A percentile compares a stretch with the other conserved stretches of the same genome.
These are phyloP conservation scores for Litsea cubeba DNA, from an alignment of 164 flowering plant species.

Conservation along the genomic window DNA sequence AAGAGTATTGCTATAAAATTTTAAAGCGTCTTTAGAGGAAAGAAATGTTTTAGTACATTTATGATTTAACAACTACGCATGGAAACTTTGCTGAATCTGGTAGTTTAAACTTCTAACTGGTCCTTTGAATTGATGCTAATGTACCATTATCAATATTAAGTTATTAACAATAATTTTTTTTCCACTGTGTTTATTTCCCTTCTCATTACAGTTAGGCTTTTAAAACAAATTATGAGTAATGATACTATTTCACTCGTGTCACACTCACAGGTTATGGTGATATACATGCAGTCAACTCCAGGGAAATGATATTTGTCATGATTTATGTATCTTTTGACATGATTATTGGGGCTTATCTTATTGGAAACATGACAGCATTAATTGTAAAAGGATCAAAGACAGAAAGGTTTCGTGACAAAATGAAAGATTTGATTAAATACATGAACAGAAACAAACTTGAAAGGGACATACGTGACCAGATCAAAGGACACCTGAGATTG, in stretches of 20 bases:
- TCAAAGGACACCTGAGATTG: constrained; percentile 62
- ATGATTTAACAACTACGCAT: too few species aligned
- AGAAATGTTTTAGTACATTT: too few species aligned
- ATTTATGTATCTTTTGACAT: constrained; percentile 74
- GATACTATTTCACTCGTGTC: neutral
- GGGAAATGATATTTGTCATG: constrained; percentile 87
- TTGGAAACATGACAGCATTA: constrained; percentile 85
- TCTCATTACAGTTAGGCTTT: too few species aligned
- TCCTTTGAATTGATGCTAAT: too few species aligned
- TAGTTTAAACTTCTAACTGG: too few species aligned
- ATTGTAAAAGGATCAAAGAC: constrained; percentile 85
- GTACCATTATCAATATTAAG: too few species aligned
- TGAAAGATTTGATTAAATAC: constrained; percentile 66
- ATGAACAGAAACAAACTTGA: constrained; percentile 70
- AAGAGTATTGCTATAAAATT: too few species aligned
- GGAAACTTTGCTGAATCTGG: too few species aligned
- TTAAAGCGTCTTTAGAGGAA: too few species aligned
- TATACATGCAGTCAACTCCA: constrained; percentile 72
- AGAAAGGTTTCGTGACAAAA: constrained; percentile 70
- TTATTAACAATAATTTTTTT: too few species aligned
- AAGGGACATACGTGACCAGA: constrained; percentile 45
- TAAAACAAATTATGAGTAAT: neutral
- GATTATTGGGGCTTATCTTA: constrained; percentile 78
- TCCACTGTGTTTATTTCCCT: too few species aligned
- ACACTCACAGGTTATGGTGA: constrained; percentile 79